Base-by-base conservation (phyloP, 2,329 filamentous ascomycete genomes). In the Knoxdaviesia capensis region DNA sequence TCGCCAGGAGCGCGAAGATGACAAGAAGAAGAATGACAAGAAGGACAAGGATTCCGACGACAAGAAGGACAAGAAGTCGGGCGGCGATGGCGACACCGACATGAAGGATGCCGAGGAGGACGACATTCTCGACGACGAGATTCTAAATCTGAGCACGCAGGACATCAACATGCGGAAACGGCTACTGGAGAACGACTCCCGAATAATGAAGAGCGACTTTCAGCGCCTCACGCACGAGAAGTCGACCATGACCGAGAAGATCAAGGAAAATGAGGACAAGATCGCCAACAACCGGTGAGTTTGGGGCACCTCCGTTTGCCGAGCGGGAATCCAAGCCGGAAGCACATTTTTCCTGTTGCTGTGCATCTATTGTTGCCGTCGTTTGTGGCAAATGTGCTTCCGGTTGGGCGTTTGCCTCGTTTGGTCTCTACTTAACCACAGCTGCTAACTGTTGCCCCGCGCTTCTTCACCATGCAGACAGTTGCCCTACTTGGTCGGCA, bases 191-290 rank as follows among this genome's bases (percentile, higher is more conserved):
- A 98, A 98, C 62, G 90, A 98, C 62, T 82, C 90, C 54, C 75
- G 90, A 54, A 96, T 98, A 63, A 96, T 98, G 86, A 88, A 82
- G 70, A 94, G 86, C 69, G 90, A 98, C 62, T 86, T 77, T 53
- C 87, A 94, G 58, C 80, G 90, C 52, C 69, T 98, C 64, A 81
- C 80, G 53, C 90, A 98, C 55, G 90, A 98, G 65, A 94, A 94
- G 66, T 77, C 80, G 40, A 79, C 84, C 40, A 98, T 98, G 90
- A 77, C 78, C 45, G 88, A 96, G 62, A 96, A 94, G 69, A 96
- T 98, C 62, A 96, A 94, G 71, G 90, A 98, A 59, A 98, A 98
- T 56, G 66, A 84, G 54, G 92, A 98, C 52, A 98, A 98, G 74
- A 98, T 98, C 55, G 87, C 92, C 51, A 96, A 98, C 64, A 98